These are phyloP conservation scores for Rosa rugosa DNA, from an alignment of 306 rosid genomes.

Conservation along the genomic window DNA sequence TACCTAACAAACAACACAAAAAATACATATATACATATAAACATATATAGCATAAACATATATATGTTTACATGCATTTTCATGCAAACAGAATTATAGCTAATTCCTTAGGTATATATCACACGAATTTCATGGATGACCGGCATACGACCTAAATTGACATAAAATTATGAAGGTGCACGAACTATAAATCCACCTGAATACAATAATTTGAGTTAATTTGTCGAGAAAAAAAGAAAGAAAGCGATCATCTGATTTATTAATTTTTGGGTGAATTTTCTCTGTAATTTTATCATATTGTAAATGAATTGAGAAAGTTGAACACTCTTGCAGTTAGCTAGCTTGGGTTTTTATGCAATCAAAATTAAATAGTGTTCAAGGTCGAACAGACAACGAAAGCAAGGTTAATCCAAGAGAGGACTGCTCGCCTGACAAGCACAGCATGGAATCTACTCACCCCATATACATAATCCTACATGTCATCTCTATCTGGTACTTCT, in stretches of 20 bases:
- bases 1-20: slow-evolving; percentile 18
- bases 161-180: not conserved
- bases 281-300: not conserved
- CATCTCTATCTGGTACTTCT: not conserved
- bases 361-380: slow-evolving; percentile 21
- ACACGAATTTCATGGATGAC: not conserved
- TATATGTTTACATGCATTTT: not conserved
- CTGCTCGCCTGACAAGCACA: slow-evolving; percentile 28
- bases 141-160: not conserved
- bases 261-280: not conserved
- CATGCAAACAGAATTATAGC: not conserved
- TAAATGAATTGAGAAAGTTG: not conserved
- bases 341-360: not conserved
- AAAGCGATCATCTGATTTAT: not conserved
- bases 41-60: not conserved
- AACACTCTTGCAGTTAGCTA: not conserved
- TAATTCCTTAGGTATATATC: not conserved
- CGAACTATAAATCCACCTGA: not conserved
- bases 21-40: not conserved
- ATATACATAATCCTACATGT: not conserved
- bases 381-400: slow-evolving; percentile 54
- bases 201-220: not conserved
- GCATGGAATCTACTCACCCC: slow-evolving; percentile 41
- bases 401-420: slow-evolving; percentile 27
- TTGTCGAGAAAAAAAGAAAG: not conserved